phyloP scores from a whole-genome alignment of 768 basidiomycete genomes.

The Rhodosporidiobolus odoratus region DNA sequence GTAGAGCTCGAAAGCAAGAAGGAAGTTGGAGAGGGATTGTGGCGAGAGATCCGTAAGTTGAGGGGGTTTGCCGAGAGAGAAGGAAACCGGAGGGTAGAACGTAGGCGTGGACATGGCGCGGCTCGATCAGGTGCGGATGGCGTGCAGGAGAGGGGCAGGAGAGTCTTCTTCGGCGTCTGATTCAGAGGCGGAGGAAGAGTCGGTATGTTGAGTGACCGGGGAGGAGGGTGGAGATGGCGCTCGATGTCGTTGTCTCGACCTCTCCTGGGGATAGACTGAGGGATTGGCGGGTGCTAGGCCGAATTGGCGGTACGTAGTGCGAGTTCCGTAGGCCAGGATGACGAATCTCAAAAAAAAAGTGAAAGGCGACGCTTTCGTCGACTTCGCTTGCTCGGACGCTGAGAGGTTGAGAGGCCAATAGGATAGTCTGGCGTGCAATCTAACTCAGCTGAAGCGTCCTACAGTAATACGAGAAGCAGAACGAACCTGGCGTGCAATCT shows the following conservation, averaged over 20 bases:
- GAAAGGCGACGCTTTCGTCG: neutral
- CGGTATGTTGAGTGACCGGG: too few species aligned
- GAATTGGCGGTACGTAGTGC: neutral
- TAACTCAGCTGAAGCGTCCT: neutral
- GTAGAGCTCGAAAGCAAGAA: neutral
- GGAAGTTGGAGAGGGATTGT: neutral
- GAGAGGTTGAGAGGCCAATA: neutral
- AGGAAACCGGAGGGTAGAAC: neutral
- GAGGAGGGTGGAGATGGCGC: too few species aligned
- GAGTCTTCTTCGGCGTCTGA: neutral
- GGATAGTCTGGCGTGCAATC: neutral
- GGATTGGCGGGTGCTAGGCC: neutral
- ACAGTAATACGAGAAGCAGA: neutral
- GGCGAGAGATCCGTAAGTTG: neutral
- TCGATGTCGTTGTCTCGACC: neutral
- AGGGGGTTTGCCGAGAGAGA: neutral
- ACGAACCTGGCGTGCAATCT: neutral
- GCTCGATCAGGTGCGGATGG: neutral
- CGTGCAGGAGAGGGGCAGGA: neutral
- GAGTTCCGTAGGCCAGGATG: neutral
- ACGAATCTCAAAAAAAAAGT: conserved; percentile 15
- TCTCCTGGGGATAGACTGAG: neutral
- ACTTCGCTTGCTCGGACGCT: neutral
- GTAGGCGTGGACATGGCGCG: too few species aligned
- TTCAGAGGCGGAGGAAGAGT: neutral